A percentile compares a stretch with the other conserved stretches of the same genome.
phyloP scores from a whole-genome alignment of 805 yeast species.

The Diddensiella santjacobensis region DNA sequence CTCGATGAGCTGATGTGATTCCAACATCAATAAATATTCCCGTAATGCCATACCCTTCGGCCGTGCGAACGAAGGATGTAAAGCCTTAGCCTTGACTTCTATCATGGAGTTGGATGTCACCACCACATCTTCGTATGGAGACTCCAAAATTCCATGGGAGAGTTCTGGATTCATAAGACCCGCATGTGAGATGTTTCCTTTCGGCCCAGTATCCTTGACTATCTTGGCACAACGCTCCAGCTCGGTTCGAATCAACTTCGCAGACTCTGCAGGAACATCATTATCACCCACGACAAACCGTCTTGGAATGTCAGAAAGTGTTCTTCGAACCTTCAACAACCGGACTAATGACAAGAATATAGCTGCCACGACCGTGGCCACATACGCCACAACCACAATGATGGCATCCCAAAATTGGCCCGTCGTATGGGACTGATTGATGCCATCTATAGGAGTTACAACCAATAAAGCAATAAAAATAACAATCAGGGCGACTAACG shows the following conservation, averaged over 20 bases:
- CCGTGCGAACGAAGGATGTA: constrained; percentile 39
- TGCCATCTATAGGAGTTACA: constrained; percentile 77
- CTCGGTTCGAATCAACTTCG: constrained; percentile 39
- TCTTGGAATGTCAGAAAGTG: constrained; percentile 74
- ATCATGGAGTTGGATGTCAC: constrained; percentile 31
- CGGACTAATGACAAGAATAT: constrained; percentile 55
- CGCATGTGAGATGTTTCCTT: constrained; percentile 42
- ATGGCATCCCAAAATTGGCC: constrained; percentile 75
- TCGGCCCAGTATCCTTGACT: constrained; percentile 40
- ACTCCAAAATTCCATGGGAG: constrained; percentile 23
- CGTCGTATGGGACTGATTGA: constrained; percentile 56
- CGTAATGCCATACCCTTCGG: constrained; percentile 31
- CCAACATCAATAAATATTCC: constrained; percentile 50
- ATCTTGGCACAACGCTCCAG: constrained; percentile 43
- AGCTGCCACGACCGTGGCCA: constrained; percentile 50
- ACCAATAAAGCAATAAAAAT: constrained; percentile 53
- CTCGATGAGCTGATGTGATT: constrained; percentile 25
- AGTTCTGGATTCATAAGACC: constrained; percentile 47
- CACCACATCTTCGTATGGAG: constrained; percentile 28
- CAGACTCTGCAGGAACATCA: constrained; percentile 51
- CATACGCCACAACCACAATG: constrained; percentile 71
- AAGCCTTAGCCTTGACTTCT: constrained; percentile 28
- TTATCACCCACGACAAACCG: constrained; percentile 64
- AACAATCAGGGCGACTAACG: constrained; percentile 30
- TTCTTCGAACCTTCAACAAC: constrained; percentile 51